Conservation (phyloP, 2,329 filamentous ascomycete genomes). For the Neonectria faginata region DNA sequence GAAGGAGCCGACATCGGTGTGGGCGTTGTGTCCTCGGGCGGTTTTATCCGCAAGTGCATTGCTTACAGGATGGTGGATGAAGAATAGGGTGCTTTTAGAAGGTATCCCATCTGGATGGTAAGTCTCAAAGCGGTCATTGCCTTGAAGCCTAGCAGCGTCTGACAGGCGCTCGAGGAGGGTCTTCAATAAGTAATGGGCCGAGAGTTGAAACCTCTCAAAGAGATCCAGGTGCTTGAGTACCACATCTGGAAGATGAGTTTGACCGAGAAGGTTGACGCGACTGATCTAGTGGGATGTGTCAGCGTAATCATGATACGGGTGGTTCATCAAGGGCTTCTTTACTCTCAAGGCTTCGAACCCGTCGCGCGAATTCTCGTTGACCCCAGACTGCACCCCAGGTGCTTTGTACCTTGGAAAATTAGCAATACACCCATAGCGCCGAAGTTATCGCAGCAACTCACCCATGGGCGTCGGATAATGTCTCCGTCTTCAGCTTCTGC, state of each 20-base stretch:
- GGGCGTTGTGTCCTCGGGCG: conserved; percentile 17
- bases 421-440: not conserved
- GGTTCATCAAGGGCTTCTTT: not conserved
- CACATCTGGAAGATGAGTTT: conserved; percentile 5
- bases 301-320: not conserved
- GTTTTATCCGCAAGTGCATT: conserved; percentile 18
- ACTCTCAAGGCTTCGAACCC: not conserved
- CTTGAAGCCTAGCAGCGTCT: conserved; percentile 1
- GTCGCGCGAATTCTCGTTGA: not conserved
- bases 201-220: conserved; percentile 7
- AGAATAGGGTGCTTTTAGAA: conserved; percentile 22
- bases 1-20: conserved; percentile 40
- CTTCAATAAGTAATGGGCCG: conserved; percentile 53
- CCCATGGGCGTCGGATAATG: conserved; percentile 7
- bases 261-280: not conserved
- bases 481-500: conserved; percentile 11
- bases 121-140: not conserved
- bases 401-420: not conserved
- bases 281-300: not conserved
- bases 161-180: conserved; percentile 4
- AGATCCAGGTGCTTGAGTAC: conserved; percentile 4
- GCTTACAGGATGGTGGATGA: conserved; percentile 19
- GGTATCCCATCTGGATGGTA: not conserved
- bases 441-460: not conserved
- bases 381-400: not conserved